Base-by-base conservation (phyloP, 176 grass and related monocot genomes). In the Paspalum notatum region DNA sequence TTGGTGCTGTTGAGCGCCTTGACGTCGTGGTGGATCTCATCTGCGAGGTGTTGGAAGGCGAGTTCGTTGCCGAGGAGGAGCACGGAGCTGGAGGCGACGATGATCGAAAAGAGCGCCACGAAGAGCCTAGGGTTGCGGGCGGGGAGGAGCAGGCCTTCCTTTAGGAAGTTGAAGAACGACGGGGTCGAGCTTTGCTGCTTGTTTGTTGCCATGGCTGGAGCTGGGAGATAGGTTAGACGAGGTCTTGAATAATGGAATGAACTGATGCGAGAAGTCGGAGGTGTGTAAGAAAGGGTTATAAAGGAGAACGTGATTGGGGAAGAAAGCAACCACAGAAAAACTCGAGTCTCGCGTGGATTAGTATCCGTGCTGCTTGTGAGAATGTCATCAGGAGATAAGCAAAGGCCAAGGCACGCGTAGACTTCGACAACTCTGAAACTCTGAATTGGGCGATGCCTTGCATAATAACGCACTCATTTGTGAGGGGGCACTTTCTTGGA, bases 71-170 rank as follows among this genome's bases (percentile, higher is more conserved):
- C 37, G 1, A 85, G 45, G n/a, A 72, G 12, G 14, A 79, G 2
- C 16, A 85, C 42, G 12, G 46, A 52, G 6, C 11, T 79, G 38
- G 66, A 71, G 46, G 17, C 46, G 46, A n/a, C 1, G 16, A 72
- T 5, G 11, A 85, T 17, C 0, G 6, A 5, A 2, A 61, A 72
- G 46, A 85, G 8, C 1, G 22, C 22, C 22, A 7, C 4, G 47
- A 79, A 85, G 46, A 79, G 46, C 7, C 46, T 32, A 46, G 37
- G 7, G 83, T 85, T 85, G 46, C 57, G 75, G 38, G 0, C 21
- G 1, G 75, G 83, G 46, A 85, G 83, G 37, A 79, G 56, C 12
- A 78, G 5, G 12, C 75, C 75, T 52, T 79, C 75, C 15, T 64
- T 85, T 3, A 85, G 46, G 45, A 79, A 85, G 37, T 64, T 64